Base-by-base conservation (phyloP, 2,329 filamentous ascomycete species). In the Aspergillus ochraceus region DNA sequence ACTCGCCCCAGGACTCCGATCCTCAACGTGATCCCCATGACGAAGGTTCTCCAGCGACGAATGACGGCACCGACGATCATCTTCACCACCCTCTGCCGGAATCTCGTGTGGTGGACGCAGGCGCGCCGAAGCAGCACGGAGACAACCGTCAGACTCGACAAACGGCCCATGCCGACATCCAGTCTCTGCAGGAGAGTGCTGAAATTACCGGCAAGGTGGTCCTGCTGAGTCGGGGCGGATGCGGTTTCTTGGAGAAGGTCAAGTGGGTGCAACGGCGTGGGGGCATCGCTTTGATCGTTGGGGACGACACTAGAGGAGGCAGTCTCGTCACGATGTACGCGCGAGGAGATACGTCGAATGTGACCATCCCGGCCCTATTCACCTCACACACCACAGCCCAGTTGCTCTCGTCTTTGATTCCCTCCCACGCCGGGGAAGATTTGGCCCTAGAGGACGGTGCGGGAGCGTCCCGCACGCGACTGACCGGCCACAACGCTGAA, bases 241-340 rank as follows among this genome's bases (percentile, higher is more conserved):
- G 95, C 75, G 95, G 95, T 5, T 99, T 99, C 74, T 78, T 97
- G 61, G 94, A 98, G 73, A 99, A 99, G 77, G 92, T 95, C 64
- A 94, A 96, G 80, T 99, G 95, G 95, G 92, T 90, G 12, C 95
- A 99, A 75, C 86, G 92, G 62, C 86, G 95, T 70, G 95, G 95
- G 24, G 95, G 90, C 20, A 84, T 92, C 60, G 95, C 91, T 39
- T 81, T 99, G 61, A 96, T 99, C 65, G 93, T 99, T 3, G 95
- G 95, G 26, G 95, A 99, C 74, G 90, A 97, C 74, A 89, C 91
- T 59, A 90, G 91, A 62, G 94, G 94, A 49, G 93, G 92, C 4
- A 90, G 90, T 39, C 80, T 99, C 62, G 91, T 98, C 54, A 95
- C 96, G 68, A 99, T 99, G 95, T 98, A 97, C 75, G 95, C 95